Conservation (phyloP, 345 rosid genomes). For the Syzygium aqueum region DNA sequence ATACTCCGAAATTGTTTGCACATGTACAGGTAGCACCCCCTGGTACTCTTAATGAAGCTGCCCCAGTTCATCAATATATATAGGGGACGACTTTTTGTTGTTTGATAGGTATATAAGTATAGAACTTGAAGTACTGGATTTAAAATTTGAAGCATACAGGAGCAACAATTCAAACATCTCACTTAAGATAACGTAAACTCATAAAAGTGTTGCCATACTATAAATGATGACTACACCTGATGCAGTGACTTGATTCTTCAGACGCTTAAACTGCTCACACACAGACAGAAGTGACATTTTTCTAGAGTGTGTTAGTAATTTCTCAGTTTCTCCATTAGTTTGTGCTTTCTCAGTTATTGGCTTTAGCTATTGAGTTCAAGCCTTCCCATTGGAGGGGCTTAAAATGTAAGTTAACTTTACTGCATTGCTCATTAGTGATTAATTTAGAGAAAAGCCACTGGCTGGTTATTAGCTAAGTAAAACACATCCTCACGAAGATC, state of each 20-base stretch:
- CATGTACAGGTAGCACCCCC: background rate
- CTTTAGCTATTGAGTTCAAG: background rate
- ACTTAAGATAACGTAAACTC: background rate
- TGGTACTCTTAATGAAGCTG: background rate
- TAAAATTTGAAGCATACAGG: background rate
- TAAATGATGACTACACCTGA: background rate
- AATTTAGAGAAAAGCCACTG: background rate
- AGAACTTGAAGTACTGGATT: background rate
- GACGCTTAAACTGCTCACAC: background rate
- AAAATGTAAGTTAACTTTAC: background rate
- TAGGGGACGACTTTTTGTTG: background rate
- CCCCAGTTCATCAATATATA: background rate
- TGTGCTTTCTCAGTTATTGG: background rate
- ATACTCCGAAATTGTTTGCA: background rate
- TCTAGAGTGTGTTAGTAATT: background rate
- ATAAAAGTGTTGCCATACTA: background rate
- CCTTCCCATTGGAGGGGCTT: background rate
- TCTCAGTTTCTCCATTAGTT: background rate
- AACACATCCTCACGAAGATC: background rate
- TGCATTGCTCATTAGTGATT: background rate
- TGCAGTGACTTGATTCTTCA: background rate
- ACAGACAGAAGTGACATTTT: background rate
- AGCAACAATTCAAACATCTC: background rate
- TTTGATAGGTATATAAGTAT: background rate
- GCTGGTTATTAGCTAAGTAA: background rate